These are phyloP conservation scores for Debaryomyces prosopidis DNA, from an alignment of 805 yeast genomes.

Conservation along the genomic window DNA sequence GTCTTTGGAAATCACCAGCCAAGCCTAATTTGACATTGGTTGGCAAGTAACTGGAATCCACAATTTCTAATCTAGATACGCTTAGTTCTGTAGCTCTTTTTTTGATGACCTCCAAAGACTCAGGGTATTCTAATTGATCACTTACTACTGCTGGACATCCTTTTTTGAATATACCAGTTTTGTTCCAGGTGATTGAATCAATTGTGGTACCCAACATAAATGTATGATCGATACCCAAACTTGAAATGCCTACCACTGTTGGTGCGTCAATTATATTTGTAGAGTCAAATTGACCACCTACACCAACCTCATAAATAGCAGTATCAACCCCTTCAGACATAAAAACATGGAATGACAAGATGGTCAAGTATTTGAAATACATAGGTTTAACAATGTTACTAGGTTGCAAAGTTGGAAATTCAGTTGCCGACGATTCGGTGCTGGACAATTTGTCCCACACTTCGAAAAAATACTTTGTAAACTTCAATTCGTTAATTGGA, in stretches of 20 bases:
- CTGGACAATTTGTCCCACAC: constrained; percentile 81
- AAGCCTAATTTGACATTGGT: constrained; percentile 60
- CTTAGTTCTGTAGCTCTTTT: constrained; percentile 69
- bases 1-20: constrained; percentile 79
- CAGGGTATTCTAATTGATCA: constrained; percentile 52
- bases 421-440: constrained; percentile 52
- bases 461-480: constrained; percentile 88
- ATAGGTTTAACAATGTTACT: constrained; percentile 76
- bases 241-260: constrained; percentile 78
- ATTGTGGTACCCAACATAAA: constrained; percentile 83
- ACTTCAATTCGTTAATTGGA: constrained; percentile 78
- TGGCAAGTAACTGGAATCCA: constrained; percentile 39
- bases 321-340: constrained; percentile 86
- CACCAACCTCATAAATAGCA: constrained; percentile 96
- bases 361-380: constrained; percentile 87
- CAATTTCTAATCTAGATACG: constrained; percentile 46
- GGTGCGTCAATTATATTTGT: constrained; percentile 85
- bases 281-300: constrained; percentile 97
- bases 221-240: constrained; percentile 91
- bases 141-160: constrained; percentile 66
- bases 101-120: constrained; percentile 55
- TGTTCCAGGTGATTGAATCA: constrained; percentile 92
- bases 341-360: constrained; percentile 89
- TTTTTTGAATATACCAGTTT: constrained; percentile 85
- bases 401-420: constrained; percentile 69